These are phyloP conservation scores for Leishmania tarentolae DNA, from an alignment of 208 protist genomes.

Conservation along the genomic window DNA sequence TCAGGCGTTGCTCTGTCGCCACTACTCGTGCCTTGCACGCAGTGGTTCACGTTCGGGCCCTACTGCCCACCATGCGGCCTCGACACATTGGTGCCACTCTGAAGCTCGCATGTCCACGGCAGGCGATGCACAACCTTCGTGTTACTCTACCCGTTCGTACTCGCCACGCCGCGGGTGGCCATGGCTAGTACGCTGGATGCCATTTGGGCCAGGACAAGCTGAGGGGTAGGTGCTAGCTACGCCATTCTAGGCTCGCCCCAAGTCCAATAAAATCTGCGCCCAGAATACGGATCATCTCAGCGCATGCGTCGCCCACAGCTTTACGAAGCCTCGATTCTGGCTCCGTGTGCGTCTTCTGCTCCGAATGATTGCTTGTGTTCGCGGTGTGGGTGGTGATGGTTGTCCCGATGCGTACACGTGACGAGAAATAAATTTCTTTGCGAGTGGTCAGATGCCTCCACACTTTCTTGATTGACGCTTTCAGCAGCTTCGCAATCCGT, in stretches of 20 bases:
- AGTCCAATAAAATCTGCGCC: conserved; percentile 5
- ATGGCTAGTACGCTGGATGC: not conserved
- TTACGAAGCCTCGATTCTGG: conserved; percentile 2
- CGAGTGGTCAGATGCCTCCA: not conserved
- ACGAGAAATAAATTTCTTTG: not conserved
- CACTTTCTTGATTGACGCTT: not conserved
- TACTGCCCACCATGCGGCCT: not conserved
- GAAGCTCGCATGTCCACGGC: not conserved
- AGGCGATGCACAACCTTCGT: conserved; percentile 1
- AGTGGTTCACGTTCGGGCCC: not conserved
- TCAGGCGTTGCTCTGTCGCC: too few relatives aligned
- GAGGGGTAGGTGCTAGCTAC: not conserved
- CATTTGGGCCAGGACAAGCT: conserved; percentile 1
- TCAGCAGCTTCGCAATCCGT: not conserved
- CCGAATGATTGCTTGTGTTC: too few relatives aligned
- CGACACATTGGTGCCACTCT: not conserved
- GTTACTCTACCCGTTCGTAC: not conserved
- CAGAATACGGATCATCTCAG: not conserved
- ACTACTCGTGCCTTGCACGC: not conserved
- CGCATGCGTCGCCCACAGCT: not conserved
- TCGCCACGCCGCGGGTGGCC: not conserved
- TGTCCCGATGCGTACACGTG: not conserved
- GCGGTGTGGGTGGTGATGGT: not conserved
- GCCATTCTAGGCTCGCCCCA: not conserved
- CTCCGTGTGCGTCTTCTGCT: not conserved